Base-by-base conservation (phyloP, 352 stramenopile genomes). In the Ophiocytium majus region DNA sequence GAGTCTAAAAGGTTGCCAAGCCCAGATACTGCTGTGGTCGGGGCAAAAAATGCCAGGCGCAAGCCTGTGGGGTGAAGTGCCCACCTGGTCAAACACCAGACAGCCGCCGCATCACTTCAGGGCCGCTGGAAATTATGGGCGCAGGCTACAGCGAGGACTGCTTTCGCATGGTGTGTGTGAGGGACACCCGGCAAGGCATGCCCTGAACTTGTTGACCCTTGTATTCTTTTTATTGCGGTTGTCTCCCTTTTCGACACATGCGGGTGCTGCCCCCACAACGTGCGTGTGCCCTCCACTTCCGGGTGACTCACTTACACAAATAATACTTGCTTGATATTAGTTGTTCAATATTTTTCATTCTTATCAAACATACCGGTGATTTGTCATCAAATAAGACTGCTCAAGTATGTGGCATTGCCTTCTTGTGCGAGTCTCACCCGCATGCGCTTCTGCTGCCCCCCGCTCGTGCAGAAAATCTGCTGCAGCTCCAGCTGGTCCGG, bases 381-480 rank as follows among this genome's bases (percentile, higher is more conserved):
- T n/a, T n/a, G n/a, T n/a, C n/a, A n/a, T n/a, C n/a, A n/a, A n/a
- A n/a, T n/a, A n/a, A n/a, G n/a, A n/a, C n/a, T n/a, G n/a, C 43
- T 5, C 43, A 57, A 57, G 43, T 14, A 57, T 57, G 14, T 57
- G 43, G 5, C 43, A 57, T 57, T 14, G 5, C 43, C 43, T 57
- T 14, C 43, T 14, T 57, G 14, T 14, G 5, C 43, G 5, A 57
- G 5, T 14, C 43, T 14, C 43, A 78, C 66, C 37, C 76, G 31
- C 34, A 81, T 35, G 49, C 83, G 50, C 57, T 87, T 87, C 79
- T 79, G 34, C 33, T 85, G 5, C 50, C 82, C 71, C 23, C 83
- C 83, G 34, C 85, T 87, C 0, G 64, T 85, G 0, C 85, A 78
- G 74, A 81, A 87, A 28, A 87, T 81, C 64, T 87, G 63, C 1